Conservation (phyloP, 2,329 filamentous ascomycete genomes). For the Penicillium expansum region DNA sequence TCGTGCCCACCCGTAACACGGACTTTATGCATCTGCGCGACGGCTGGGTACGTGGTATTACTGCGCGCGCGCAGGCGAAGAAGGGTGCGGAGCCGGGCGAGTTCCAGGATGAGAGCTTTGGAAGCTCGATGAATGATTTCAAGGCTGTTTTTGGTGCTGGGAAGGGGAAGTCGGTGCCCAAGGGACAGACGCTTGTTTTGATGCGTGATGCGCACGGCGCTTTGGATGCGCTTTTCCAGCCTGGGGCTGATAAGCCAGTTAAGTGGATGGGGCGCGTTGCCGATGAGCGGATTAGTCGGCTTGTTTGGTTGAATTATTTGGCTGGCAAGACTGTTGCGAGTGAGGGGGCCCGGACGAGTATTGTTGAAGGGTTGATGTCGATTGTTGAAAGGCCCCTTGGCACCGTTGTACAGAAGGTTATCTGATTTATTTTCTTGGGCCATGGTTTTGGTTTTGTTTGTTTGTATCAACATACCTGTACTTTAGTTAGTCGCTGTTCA, state of each 20-base stretch:
- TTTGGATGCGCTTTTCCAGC: constrained; percentile 65
- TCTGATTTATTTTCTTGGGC: constrained; percentile 18
- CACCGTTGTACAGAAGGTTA: constrained; percentile 76
- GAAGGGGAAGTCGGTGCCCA: constrained; percentile 65
- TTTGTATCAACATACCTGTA: constrained; percentile 9
- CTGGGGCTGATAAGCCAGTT: constrained; percentile 46
- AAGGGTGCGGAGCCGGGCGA: constrained; percentile 34
- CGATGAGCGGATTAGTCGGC: constrained; percentile 76
- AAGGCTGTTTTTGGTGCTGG: constrained; percentile 77
- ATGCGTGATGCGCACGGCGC: constrained; percentile 63
- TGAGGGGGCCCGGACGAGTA: constrained; percentile 72
- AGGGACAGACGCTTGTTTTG: constrained; percentile 74
- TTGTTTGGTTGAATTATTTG: constrained; percentile 88
- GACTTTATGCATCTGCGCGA: constrained; percentile 92
- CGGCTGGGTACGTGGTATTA: constrained; percentile 83
- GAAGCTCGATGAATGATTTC: constrained; percentile 70
- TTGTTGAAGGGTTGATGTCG: constrained; percentile 83
- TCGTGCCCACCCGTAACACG: constrained; percentile 88
- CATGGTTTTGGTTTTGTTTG: background rate
- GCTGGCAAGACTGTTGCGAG: constrained; percentile 84
- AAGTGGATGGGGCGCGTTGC: constrained; percentile 66
- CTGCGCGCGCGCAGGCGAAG: constrained; percentile 62
- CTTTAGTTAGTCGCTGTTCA: background rate
- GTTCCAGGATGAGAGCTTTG: constrained; percentile 73
- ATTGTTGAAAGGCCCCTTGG: constrained; percentile 86